Base-by-base conservation (phyloP, 768 basidiomycete genomes). In the Rhodotorula toruloides region DNA sequence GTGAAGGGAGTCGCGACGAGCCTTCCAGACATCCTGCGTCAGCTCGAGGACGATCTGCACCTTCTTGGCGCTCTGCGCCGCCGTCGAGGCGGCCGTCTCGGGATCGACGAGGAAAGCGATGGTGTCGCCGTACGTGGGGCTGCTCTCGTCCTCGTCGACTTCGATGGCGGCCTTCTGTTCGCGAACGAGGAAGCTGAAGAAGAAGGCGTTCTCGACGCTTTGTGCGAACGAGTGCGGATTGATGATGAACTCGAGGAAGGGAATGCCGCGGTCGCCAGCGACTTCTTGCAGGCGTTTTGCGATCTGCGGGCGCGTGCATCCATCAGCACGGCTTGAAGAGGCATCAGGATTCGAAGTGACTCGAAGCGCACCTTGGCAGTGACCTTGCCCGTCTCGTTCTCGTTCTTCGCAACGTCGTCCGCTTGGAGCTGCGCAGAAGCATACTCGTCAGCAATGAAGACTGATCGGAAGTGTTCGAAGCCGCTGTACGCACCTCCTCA, bases 161-260 rank as follows among this genome's bases (percentile, higher is more conserved):
- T 91, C 87, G 27, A 79, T 72, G 16, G 74, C 74, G 1, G 75
- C 78, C 53, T 67, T 68, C 29, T 60, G 52, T 37, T 75, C 74
- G 25, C 67, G 54, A 21, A 73, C 61, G 67, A 96, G 82, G 79
- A 99, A 98, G 0, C 90, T 91, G 4, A 94, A 82, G 74, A 96
- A 92, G 77, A 99, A 98, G 31, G 94, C 81, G 76, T 99, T 99
- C 79, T 99, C 96, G 21, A 98, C 91, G 0, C 89, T 90, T 76
- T 99, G 94, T 0, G 87, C 88, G 75, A 90, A 99, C 73, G 88
- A 86, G 36, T 86, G 78, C 19, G 96, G 96, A 75, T 99, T 94
- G 68, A 96, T 81, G 58, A 97, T 82, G 74, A 97, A 88, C 66
- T 82, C 79, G 80, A 97, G 97, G 36, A 96, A 77, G 73, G 96